Conservation (phyloP, 75 land plant genomes). For the Cunninghamia lanceolata region DNA sequence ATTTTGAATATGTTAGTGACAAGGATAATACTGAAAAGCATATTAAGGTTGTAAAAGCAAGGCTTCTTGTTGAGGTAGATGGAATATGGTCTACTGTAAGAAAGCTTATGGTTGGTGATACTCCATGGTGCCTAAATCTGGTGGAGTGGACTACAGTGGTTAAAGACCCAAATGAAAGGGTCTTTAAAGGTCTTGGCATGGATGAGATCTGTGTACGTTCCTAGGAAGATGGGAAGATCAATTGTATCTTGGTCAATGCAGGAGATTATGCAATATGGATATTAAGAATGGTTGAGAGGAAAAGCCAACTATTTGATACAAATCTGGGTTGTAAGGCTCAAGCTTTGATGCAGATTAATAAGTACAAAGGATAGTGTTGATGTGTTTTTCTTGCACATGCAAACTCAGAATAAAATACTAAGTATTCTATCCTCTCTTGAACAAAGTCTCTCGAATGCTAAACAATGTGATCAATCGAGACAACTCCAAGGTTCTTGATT, state of each 20-base stretch:
- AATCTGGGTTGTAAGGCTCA: neutral
- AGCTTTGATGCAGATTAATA: neutral
- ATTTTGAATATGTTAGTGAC: constrained; percentile 20
- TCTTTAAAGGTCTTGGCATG: neutral
- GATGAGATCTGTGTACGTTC: neutral
- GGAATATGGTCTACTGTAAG: constrained; percentile 26
- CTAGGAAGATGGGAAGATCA: neutral
- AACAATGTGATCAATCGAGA: no score
- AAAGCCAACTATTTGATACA: neutral
- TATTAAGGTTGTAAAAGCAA: constrained; percentile 17
- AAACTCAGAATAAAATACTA: no score
- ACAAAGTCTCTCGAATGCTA: no score
- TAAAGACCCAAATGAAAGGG: constrained; percentile 16
- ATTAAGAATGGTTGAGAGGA: neutral
- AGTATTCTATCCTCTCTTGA: no score
- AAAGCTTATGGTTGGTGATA: constrained; percentile 29
- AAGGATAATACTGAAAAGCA: neutral
- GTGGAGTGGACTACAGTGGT: constrained; percentile 28
- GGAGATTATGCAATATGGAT: neutral
- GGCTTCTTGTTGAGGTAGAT: constrained; percentile 27
- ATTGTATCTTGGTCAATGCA: neutral
- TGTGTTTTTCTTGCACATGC: no score
- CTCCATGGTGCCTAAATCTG: constrained; percentile 23
- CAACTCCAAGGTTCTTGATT: no score
- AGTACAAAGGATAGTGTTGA: neutral